phyloP scores from a whole-genome alignment of 441 rosid species.

The Erodium texanum region DNA sequence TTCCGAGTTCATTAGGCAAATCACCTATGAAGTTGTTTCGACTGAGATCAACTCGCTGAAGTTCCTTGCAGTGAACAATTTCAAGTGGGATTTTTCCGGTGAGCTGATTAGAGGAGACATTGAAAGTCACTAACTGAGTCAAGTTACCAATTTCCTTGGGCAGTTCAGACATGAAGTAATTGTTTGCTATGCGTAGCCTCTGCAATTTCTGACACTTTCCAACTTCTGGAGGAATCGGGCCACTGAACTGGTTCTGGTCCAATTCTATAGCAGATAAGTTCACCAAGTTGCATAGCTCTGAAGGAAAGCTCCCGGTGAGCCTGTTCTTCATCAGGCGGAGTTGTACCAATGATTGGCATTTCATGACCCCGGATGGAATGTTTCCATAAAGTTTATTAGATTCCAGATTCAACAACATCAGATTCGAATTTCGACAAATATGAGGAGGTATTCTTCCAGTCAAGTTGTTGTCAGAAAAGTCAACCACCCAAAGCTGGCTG shows the following conservation, averaged over 20 bases:
- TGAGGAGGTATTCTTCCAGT: conserved; percentile 77
- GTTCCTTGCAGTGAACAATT: conserved; percentile 70
- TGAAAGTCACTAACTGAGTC: conserved; percentile 69
- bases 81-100: conserved; percentile 56
- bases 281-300: conserved; percentile 65
- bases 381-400: conserved; percentile 60
- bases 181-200: conserved; percentile 77
- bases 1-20: conserved; percentile 71
- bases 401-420: conserved; percentile 65
- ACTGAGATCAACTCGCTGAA: conserved; percentile 90
- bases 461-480: conserved; percentile 63
- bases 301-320: conserved; percentile 78
- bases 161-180: conserved; percentile 51
- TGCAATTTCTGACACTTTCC: conserved; percentile 69
- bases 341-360: conserved; percentile 57
- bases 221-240: conserved; percentile 62
- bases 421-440: conserved; percentile 53
- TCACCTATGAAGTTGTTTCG: conserved; percentile 49
- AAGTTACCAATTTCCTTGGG: conserved; percentile 75
- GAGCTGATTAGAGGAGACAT: conserved; percentile 71
- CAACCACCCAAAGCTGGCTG: conserved; percentile 80
- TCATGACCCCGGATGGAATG: conserved; percentile 55
- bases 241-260: conserved; percentile 73
- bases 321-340: conserved; percentile 66
- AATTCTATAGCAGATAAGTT: conserved; percentile 79